A percentile compares a stretch with the other conserved stretches of the same genome.
Conservation (phyloP, 495 filamentous ascomycete genomes). For the Clohesyomyces aquaticus region DNA sequence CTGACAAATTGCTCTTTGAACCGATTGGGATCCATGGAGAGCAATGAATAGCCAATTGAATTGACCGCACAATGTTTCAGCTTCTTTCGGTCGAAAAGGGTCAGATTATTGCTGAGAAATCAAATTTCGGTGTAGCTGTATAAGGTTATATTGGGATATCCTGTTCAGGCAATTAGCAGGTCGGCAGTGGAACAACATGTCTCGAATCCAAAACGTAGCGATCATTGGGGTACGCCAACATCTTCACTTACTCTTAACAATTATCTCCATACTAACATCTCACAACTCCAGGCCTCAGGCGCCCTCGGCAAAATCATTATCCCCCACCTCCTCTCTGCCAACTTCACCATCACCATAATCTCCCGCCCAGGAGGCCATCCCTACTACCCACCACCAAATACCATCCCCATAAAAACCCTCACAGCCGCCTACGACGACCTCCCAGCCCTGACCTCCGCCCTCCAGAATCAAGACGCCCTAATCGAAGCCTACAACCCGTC, state of each 20-base stretch:
- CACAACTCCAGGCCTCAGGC: not conserved
- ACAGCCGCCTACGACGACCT: not conserved
- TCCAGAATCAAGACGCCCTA: not conserved
- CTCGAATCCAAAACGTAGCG: not conserved
- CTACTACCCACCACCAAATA: not conserved
- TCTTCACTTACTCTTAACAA: not conserved
- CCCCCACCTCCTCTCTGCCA: not conserved
- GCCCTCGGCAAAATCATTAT: not conserved
- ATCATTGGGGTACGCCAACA: not conserved
- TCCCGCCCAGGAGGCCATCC: conserved; percentile 1
- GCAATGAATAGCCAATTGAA: no score
- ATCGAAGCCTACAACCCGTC: not conserved
- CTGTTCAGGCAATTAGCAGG: no score
- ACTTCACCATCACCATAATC: not conserved
- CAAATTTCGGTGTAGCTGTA: no score
- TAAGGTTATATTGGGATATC: no score
- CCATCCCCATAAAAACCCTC: not conserved
- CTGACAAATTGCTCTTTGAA: no score
- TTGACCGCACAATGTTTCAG: no score
- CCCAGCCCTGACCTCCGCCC: not conserved
- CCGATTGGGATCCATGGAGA: no score
- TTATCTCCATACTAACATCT: not conserved
- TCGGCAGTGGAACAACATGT: not conserved
- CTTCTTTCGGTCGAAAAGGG: no score
- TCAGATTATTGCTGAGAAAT: no score